A percentile compares a stretch with the other conserved stretches of the same genome.
Conservation (phyloP, 257 asterid genomes). For the Nicotiana sylvestris region DNA sequence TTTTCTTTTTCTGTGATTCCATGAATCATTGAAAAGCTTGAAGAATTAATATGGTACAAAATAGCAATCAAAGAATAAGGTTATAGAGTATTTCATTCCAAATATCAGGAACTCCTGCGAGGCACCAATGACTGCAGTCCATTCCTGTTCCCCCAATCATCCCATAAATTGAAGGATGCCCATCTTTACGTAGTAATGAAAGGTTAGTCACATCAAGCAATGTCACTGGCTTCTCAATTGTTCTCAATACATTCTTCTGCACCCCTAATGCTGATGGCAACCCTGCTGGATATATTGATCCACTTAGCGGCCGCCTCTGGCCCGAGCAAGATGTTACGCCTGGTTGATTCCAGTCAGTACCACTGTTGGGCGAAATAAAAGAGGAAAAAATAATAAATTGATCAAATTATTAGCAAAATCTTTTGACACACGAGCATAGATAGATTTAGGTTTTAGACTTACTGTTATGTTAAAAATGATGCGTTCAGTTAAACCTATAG, state of each 20-base stretch:
- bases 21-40: neutral
- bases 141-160: constrained; percentile 30
- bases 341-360: constrained; percentile 69
- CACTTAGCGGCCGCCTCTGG: constrained; percentile 44
- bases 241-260: constrained; percentile 49
- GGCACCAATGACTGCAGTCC: constrained; percentile 97
- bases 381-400: neutral
- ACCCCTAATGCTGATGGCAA: constrained; percentile 53
- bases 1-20: neutral
- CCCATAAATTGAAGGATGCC: constrained; percentile 85
- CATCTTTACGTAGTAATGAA: constrained; percentile 74
- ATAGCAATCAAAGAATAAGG: constrained; percentile 31
- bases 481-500: neutral
- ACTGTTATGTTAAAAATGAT: neutral
- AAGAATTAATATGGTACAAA: neutral
- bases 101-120: constrained; percentile 87
- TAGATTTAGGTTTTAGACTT: neutral
- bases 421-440: neutral
- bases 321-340: constrained; percentile 46
- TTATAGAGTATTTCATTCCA: constrained; percentile 75
- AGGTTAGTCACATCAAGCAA: constrained; percentile 68
- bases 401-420: neutral
- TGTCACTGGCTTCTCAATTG: constrained; percentile 44
- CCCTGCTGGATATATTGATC: constrained; percentile 66
- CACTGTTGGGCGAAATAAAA: constrained; percentile 28